These are phyloP conservation scores for Aspergillus sclerotiicarbonarius DNA, from an alignment of 495 filamentous ascomycete species.

Conservation along the genomic window DNA sequence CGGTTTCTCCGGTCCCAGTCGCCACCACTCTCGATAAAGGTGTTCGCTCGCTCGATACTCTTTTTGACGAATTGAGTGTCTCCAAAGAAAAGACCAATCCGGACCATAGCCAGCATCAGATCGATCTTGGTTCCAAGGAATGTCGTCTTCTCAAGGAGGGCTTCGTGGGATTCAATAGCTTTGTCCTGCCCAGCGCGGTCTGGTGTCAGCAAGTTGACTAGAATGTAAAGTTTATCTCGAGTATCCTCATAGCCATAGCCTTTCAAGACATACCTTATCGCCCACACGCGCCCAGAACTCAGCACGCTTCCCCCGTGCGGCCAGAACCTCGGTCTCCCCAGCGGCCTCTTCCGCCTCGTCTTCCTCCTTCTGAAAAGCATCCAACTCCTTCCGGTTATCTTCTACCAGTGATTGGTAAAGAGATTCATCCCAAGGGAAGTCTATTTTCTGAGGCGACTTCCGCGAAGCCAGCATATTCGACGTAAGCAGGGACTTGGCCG, in stretches of 20 bases:
- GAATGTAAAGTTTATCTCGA: background rate
- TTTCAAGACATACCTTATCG: constrained; percentile 71
- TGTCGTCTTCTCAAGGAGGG: constrained; percentile 88
- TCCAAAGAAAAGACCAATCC: constrained; percentile 91
- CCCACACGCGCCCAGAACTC: constrained; percentile 93
- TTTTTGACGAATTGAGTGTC: constrained; percentile 90
- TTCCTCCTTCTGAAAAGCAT: constrained; percentile 90
- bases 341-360: constrained; percentile 92
- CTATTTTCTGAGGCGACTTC: constrained; percentile 57
- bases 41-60: constrained; percentile 84
- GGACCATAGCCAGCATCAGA: constrained; percentile 90
- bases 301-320: constrained; percentile 88
- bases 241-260: background rate
- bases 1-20: constrained; percentile 98
- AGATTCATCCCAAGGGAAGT: constrained; percentile 84
- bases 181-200: constrained; percentile 64
- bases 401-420: constrained; percentile 80
- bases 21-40: constrained; percentile 87
- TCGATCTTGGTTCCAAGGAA: constrained; percentile 96
- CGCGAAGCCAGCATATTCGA: constrained; percentile 70
- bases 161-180: constrained; percentile 87
- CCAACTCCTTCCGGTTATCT: constrained; percentile 89
- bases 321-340: constrained; percentile 91
- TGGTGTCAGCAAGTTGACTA: constrained; percentile 16
- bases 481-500: constrained; percentile 51